Conservation (phyloP, 169 alveolate genomes). For the Eimeria tenella region DNA sequence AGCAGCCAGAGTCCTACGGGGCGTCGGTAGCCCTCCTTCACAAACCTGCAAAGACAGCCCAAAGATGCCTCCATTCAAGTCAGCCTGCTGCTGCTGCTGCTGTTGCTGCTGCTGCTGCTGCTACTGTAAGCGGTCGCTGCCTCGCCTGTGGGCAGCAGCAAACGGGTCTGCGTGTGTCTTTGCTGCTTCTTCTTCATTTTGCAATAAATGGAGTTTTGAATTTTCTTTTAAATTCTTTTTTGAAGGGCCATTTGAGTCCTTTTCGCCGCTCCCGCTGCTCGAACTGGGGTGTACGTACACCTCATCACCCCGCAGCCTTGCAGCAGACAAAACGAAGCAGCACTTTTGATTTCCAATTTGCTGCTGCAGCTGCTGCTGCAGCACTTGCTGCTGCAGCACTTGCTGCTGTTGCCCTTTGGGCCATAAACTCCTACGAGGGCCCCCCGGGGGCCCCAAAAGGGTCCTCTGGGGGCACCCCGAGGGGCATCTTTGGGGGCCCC, state of each 20-base stretch:
- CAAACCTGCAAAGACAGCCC: background rate
- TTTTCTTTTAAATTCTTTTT: background rate
- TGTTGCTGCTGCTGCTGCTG: conserved; percentile 31
- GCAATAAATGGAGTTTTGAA: background rate
- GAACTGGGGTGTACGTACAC: background rate
- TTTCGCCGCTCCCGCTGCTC: too few relatives aligned
- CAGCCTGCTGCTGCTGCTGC: conserved; percentile 3
- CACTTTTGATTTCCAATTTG: too few relatives aligned
- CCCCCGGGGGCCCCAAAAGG: too few relatives aligned
- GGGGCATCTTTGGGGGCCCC: too few relatives aligned
- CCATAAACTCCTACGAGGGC: too few relatives aligned
- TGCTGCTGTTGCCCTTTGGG: too few relatives aligned
- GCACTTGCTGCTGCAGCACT: too few relatives aligned
- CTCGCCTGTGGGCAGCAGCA: background rate
- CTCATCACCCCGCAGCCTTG: background rate
- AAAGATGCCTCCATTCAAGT: background rate
- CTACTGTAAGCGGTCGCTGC: background rate
- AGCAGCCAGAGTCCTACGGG: conserved; percentile 42
- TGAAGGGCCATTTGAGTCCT: background rate
- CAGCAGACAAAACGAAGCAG: background rate
- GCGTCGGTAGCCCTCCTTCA: background rate
- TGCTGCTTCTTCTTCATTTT: background rate
- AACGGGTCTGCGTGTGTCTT: background rate
- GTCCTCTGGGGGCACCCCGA: too few relatives aligned
- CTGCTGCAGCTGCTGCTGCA: too few relatives aligned